phyloP scores from a whole-genome alignment of 2,329 filamentous ascomycete genomes.

The Tolypocladium album region DNA sequence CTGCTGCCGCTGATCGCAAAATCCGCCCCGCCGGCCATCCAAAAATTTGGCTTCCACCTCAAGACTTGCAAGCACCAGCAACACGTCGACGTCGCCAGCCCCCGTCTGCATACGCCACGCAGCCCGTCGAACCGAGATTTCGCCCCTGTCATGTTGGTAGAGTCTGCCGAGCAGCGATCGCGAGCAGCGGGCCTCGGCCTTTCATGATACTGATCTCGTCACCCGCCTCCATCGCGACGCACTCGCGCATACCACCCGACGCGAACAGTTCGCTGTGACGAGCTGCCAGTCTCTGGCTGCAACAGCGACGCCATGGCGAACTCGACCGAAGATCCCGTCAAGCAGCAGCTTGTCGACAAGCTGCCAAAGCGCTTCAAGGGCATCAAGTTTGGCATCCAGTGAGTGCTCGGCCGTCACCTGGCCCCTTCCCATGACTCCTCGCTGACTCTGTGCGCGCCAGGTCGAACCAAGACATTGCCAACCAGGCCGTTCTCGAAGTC shows the following conservation, averaged over 20 bases:
- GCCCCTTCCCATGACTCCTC: not conserved
- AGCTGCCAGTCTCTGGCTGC: not conserved
- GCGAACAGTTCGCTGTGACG: not conserved
- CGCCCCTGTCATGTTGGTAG: conserved; percentile 4
- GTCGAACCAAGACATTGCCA: conserved; percentile 88
- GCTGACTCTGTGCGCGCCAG: conserved; percentile 26
- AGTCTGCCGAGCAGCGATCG: not conserved
- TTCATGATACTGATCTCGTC: conserved; percentile 1
- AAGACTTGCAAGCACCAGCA: not conserved
- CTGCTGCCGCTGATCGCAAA: not conserved
- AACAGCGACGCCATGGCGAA: conserved; percentile 1
- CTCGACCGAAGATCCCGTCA: conserved; percentile 22
- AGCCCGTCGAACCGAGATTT: not conserved
- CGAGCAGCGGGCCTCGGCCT: conserved; percentile 1
- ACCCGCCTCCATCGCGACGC: not conserved
- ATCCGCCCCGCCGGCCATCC: not conserved
- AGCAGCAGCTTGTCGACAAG: conserved; percentile 79
- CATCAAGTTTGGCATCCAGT: conserved; percentile 87
- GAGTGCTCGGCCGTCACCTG: conserved; percentile 19
- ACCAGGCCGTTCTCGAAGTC: conserved; percentile 88
- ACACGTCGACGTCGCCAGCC: not conserved
- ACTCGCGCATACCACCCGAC: not conserved
- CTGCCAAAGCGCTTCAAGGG: conserved; percentile 83
- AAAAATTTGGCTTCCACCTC: not conserved
- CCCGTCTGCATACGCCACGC: not conserved